phyloP scores from a whole-genome alignment of 768 basidiomycete species.

The Kwoniella sp. region DNA sequence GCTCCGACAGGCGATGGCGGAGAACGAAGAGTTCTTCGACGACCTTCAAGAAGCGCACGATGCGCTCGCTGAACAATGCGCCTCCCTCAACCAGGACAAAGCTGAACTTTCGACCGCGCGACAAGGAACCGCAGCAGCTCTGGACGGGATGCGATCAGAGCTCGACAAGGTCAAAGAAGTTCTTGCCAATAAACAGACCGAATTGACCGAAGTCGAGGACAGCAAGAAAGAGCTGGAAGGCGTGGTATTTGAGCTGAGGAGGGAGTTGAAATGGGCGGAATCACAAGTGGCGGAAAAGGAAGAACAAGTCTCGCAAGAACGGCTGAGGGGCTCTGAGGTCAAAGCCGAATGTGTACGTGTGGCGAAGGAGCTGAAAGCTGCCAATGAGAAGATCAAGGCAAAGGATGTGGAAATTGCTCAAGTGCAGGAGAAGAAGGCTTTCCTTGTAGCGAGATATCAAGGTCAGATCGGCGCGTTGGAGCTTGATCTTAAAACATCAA shows the following conservation, averaged over 20 bases:
- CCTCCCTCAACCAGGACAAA: constrained; percentile 21
- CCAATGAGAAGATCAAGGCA: neutral
- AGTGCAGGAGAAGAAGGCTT: neutral
- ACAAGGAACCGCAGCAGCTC: neutral
- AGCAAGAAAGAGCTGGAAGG: constrained; percentile 11
- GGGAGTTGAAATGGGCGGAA: constrained; percentile 17
- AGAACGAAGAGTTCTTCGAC: constrained; percentile 43
- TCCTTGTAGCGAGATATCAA: neutral
- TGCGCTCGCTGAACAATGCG: constrained; percentile 23
- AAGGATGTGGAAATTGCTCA: neutral
- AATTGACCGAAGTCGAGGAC: neutral
- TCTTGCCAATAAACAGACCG: neutral
- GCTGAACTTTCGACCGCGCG: neutral
- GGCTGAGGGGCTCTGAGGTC: neutral
- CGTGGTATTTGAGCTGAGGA: constrained; percentile 15
- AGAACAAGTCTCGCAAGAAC: neutral
- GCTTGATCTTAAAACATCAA: neutral
- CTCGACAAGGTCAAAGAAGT: neutral
- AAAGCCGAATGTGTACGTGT: neutral
- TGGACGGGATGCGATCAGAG: neutral
- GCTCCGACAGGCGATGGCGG: constrained; percentile 19
- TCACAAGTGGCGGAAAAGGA: neutral
- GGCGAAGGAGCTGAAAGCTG: neutral
- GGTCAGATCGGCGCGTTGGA: neutral
- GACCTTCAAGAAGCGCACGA: constrained; percentile 35